phyloP scores from a whole-genome alignment of 306 rosid species.

The Lathyrus oleraceus region DNA sequence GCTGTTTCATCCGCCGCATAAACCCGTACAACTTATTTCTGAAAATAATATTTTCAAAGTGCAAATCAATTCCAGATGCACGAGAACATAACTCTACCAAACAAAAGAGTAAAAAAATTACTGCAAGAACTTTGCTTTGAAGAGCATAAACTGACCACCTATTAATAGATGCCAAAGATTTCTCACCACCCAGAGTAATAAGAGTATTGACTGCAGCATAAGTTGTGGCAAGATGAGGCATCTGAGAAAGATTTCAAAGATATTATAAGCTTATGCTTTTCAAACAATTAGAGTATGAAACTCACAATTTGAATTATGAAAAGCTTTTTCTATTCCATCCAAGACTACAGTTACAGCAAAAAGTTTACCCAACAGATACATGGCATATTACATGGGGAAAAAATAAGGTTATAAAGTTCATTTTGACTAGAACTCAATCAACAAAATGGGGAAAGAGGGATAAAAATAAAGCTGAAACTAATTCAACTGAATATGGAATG shows the following conservation, averaged over 20 bases:
- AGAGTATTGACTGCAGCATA: slow-evolving; percentile 93
- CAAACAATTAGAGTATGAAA: slow-evolving; percentile 10
- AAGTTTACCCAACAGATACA: slow-evolving; percentile 4
- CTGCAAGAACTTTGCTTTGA: slow-evolving; percentile 18
- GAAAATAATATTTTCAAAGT: slow-evolving; percentile 34
- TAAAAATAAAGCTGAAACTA: slow-evolving; percentile 11
- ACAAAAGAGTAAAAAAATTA: neutral
- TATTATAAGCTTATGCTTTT: slow-evolving; percentile 21
- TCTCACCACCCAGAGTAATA: slow-evolving; percentile 70
- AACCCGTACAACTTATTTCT: slow-evolving; percentile 66
- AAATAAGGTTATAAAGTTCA: neutral
- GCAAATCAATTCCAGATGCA: slow-evolving; percentile 33
- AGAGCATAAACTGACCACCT: slow-evolving; percentile 71
- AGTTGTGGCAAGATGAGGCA: slow-evolving; percentile 97
- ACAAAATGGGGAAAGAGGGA: neutral
- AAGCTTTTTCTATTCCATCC: neutral
- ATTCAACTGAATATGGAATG: neutral
- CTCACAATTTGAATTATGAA: neutral
- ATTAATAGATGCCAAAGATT: slow-evolving; percentile 79
- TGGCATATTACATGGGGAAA: neutral
- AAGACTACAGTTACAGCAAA: slow-evolving; percentile 11
- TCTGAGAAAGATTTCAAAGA: slow-evolving; percentile 49
- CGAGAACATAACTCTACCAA: slow-evolving; percentile 18
- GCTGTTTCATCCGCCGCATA: slow-evolving; percentile 75
- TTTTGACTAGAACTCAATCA: neutral